Percentiles rank a stretch among this genome's conserved stretches.
Conservation (phyloP, 2,329 filamentous ascomycete genomes). For the Colletotrichum agaves region DNA sequence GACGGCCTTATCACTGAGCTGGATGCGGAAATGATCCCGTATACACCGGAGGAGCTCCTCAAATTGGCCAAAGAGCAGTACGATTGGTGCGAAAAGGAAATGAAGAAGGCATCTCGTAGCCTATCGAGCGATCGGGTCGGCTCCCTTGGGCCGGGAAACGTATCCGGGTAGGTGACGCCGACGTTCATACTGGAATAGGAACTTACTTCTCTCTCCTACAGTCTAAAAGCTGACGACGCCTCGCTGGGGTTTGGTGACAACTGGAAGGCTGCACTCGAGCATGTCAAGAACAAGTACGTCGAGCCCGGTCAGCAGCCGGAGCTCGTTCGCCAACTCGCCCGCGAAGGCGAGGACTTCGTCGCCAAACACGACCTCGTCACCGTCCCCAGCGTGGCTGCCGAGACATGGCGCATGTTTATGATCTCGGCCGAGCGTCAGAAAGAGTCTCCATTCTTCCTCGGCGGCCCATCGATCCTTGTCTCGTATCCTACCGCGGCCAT, state of each 20-base stretch:
- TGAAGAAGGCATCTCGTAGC: constrained; percentile 60
- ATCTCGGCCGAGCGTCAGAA: constrained; percentile 64
- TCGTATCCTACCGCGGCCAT: constrained; percentile 66
- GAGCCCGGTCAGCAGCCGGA: constrained; percentile 63
- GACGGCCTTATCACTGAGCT: constrained; percentile 63
- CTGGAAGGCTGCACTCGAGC: constrained; percentile 65
- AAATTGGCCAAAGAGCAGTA: constrained; percentile 62
- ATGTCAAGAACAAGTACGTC: constrained; percentile 66
- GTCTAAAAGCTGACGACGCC: not conserved
- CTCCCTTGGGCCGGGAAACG: not conserved
- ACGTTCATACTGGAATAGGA: not conserved
- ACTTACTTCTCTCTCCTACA: not conserved
- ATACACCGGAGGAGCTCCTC: constrained; percentile 66
- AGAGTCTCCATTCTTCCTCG: constrained; percentile 69
- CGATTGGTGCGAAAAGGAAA: constrained; percentile 65
- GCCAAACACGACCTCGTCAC: constrained; percentile 65
- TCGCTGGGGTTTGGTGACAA: constrained; percentile 48
- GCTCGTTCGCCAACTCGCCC: constrained; percentile 61
- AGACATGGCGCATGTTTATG: constrained; percentile 67
- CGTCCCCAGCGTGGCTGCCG: constrained; percentile 62
- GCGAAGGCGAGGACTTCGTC: constrained; percentile 64
- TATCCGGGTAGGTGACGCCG: constrained; percentile 18
- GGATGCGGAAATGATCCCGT: constrained; percentile 67
- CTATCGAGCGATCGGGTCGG: constrained; percentile 48
- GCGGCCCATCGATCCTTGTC: constrained; percentile 63